Conservation (phyloP, 2,329 filamentous ascomycete genomes). For the Magnaporthales sp. region DNA sequence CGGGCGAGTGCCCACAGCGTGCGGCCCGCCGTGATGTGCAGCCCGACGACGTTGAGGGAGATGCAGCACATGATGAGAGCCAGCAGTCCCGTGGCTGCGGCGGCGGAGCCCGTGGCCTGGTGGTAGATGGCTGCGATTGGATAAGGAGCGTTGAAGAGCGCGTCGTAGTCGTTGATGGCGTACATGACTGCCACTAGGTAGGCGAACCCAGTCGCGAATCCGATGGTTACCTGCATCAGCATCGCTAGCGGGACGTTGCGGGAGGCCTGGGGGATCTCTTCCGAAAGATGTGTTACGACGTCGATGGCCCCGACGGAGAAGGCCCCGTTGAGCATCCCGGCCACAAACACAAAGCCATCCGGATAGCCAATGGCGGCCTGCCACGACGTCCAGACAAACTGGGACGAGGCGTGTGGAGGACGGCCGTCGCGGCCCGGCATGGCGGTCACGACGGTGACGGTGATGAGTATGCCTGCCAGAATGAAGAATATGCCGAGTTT, state of each 20-base stretch:
- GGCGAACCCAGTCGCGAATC: constrained; percentile 42
- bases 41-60: constrained; percentile 18
- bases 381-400: constrained; percentile 33
- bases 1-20: constrained; percentile 8
- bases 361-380: constrained; percentile 28
- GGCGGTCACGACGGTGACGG: constrained; percentile 43
- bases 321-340: constrained; percentile 51
- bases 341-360: constrained; percentile 30
- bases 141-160: constrained; percentile 40
- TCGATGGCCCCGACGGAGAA: constrained; percentile 61
- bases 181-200: constrained; percentile 49
- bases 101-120: constrained; percentile 43
- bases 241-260: constrained; percentile 46
- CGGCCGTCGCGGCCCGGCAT: constrained; percentile 29
- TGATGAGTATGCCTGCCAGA: constrained; percentile 29
- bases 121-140: constrained; percentile 60
- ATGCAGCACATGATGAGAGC: constrained; percentile 29
- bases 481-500: constrained; percentile 39
- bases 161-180: constrained; percentile 43
- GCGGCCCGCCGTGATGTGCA: constrained; percentile 24
- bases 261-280: constrained; percentile 49
- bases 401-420: constrained; percentile 17
- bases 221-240: constrained; percentile 38
- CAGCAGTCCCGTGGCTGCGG: constrained; percentile 42
- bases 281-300: constrained; percentile 54